These are phyloP conservation scores for Metroxylon sagu DNA, from an alignment of 176 grass and related monocot species.

Conservation along the genomic window DNA sequence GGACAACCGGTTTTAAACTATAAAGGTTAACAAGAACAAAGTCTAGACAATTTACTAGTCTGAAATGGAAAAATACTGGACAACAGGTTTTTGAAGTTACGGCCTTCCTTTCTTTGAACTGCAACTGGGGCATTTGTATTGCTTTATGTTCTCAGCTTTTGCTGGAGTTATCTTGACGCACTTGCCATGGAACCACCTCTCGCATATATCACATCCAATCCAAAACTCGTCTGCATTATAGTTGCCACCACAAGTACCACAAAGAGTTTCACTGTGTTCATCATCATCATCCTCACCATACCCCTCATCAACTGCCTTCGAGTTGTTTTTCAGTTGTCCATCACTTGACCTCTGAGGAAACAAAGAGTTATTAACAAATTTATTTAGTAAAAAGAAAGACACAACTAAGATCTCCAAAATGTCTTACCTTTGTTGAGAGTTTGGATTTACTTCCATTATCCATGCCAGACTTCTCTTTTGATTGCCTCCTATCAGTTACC, in stretches of 20 bases:
- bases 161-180: conserved; percentile 95
- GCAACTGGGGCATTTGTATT: conserved; percentile 97
- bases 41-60: no score
- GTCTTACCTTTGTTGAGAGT: conserved; percentile 54
- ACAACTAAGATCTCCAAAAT: neutral
- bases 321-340: conserved; percentile 37
- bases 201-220: conserved; percentile 88
- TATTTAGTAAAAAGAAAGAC: neutral
- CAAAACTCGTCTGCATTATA: conserved; percentile 85
- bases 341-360: conserved; percentile 58
- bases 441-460: conserved; percentile 79
- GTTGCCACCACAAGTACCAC: conserved; percentile 70
- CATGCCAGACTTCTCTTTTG: conserved; percentile 48
- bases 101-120: conserved; percentile 70
- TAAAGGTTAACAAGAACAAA: no score
- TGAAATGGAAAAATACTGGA: no score
- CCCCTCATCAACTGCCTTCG: conserved; percentile 48
- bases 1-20: no score
- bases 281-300: conserved; percentile 63
- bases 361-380: neutral
- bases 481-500: conserved; percentile 40
- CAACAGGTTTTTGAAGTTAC: neutral
- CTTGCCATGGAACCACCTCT: conserved; percentile 95
- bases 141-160: conserved; percentile 95
- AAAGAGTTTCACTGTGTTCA: conserved; percentile 86